Base-by-base conservation (phyloP, 2,329 filamentous ascomycete genomes). In the Scopulariopsis brevicaulis region DNA sequence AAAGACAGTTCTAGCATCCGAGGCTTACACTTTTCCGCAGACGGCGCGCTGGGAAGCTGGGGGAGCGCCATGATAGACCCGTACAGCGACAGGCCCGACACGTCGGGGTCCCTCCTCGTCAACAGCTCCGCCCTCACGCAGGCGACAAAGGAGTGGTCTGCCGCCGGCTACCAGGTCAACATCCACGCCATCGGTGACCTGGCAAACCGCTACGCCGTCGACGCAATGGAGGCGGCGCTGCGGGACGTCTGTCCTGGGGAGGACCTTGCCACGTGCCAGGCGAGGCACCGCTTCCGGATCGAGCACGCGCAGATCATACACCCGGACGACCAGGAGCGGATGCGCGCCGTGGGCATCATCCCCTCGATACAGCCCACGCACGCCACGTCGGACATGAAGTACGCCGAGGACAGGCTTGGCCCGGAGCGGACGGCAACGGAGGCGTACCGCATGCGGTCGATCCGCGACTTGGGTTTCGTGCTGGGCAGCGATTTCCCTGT, bases 401-500 rank as follows among this genome's bases (percentile, higher is more conserved):
- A 87, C 64, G 86, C 84, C 10, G 76, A 81, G 60, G 69, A 68
- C 46, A 77, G 85, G 7, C 78, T 89, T 0, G 86, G 85, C 0
- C 64, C 66, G 11, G 68, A 76, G 25, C 79, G 86, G 24, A 80
- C 81, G 1, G 65, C 67, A 20, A 64, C 70, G 15, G 80, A 82
- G 60, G 85, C 85, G 1, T 89, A 89, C 67, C 77, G 84, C 24
- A 87, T 89, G 85, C 73, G 74, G 12, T 83, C 81, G 0, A 69
- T 88, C 1, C 74, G 86, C 1, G 73, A 78, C 25, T 65, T 78
- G 14, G 68, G 67, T 0, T 80, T 81, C 4, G 70, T 87, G 1
- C 74, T 89, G 1, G 86, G 86, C 2, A 86, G 83, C 54, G 86
- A 89, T 64, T 89, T 89, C 63, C 86, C 86, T 43, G 85, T 89